Conservation (phyloP, 306 rosid species). For the Gleditsia sinensis region DNA sequence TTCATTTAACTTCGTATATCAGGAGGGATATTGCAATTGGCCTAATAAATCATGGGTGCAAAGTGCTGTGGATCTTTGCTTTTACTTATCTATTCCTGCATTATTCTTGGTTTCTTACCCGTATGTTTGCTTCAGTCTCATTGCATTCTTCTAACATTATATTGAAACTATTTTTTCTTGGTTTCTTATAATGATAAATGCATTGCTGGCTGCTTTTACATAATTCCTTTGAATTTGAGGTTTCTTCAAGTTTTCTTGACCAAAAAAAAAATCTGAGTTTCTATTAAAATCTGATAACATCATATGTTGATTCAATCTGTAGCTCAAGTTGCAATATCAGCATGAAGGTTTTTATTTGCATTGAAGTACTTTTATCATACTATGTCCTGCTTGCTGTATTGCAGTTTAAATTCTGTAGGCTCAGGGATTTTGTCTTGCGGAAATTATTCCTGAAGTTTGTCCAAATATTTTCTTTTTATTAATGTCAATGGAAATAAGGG, state of each 20-base stretch:
- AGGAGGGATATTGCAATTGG: background rate
- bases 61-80: background rate
- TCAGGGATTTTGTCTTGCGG: background rate
- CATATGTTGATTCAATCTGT: background rate
- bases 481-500: background rate
- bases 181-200: background rate
- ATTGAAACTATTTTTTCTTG: background rate
- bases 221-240: background rate
- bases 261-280: no score
- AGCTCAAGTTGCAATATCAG: background rate
- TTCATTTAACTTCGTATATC: background rate
- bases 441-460: background rate
- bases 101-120: background rate
- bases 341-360: background rate
- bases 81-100: background rate
- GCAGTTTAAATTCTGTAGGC: background rate
- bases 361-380: background rate
- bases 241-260: no score
- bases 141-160: conserved; percentile 4
- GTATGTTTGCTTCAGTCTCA: background rate
- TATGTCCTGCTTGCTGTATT: background rate
- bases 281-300: background rate
- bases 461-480: background rate
- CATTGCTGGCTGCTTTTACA: background rate
- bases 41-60: background rate